Percentiles rank a stretch among this genome's conserved stretches.
phyloP scores from a whole-genome alignment of 495 filamentous ascomycete species.

The Saxophila tyrrhenica region DNA sequence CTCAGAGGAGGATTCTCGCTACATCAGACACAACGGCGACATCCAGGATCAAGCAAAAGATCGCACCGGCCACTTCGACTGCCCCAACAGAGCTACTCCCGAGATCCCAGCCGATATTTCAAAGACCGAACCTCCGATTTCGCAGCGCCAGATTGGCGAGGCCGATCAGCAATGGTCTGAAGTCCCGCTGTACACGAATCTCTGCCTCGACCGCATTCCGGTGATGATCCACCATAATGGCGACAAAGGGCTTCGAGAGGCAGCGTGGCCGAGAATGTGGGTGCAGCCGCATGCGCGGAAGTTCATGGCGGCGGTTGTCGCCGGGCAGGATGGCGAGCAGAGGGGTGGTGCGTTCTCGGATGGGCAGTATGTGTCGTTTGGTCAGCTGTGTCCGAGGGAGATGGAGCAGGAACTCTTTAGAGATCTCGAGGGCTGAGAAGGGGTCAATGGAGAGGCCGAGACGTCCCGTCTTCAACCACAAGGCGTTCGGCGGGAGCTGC shows the following conservation, averaged over 20 bases:
- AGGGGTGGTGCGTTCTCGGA: not conserved
- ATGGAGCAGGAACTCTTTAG: not conserved
- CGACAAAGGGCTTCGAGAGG: conserved; percentile 31
- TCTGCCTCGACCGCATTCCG: conserved; percentile 38
- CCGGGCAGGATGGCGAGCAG: not conserved
- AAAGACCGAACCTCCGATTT: not conserved
- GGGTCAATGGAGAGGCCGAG: not conserved
- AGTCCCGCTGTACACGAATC: conserved; percentile 44
- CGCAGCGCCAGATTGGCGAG: conserved; percentile 17
- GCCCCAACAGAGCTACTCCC: not conserved
- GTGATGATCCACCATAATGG: conserved; percentile 42
- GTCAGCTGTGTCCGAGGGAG: not conserved
- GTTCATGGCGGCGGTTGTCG: conserved; percentile 39
- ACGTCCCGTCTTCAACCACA: too few species aligned
- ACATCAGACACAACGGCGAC: not conserved
- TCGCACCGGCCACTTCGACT: not conserved
- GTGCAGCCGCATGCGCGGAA: conserved; percentile 42
- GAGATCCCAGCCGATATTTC: not conserved
- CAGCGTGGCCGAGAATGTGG: conserved; percentile 49
- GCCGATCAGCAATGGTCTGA: conserved; percentile 32
- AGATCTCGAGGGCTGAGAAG: not conserved
- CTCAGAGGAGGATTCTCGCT: conserved; percentile 9
- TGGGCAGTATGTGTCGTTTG: not conserved
- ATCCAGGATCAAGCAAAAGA: not conserved
- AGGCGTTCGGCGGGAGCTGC: too few species aligned